A percentile compares a stretch with the other conserved stretches of the same genome.
These are phyloP conservation scores for Rhazya stricta DNA, from an alignment of 257 asterid genomes.

Conservation along the genomic window DNA sequence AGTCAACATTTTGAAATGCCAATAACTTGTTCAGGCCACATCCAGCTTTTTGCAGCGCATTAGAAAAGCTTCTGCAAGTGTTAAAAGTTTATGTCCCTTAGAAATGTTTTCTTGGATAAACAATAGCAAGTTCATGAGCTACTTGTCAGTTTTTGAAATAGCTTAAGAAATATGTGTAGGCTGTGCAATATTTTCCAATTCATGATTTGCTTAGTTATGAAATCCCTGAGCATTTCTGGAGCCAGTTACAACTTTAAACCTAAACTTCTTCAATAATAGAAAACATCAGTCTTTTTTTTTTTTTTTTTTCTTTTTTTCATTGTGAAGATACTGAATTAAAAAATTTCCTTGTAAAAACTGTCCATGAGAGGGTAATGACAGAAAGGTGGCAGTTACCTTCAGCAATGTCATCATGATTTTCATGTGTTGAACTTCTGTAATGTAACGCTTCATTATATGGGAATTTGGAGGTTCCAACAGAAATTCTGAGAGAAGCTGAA, in stretches of 20 bases:
- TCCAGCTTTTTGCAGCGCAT: not conserved
- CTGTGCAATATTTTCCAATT: not conserved
- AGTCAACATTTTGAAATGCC: slow-evolving; percentile 1
- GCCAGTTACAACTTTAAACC: not conserved
- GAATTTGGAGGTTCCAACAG: slow-evolving; percentile 89
- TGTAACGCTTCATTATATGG: slow-evolving; percentile 84
- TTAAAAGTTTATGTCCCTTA: not conserved
- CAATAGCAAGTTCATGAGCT: not conserved
- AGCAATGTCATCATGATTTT: slow-evolving; percentile 91
- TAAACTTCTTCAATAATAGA: not conserved
- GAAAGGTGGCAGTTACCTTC: slow-evolving; percentile 48
- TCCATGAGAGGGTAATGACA: slow-evolving; percentile 16
- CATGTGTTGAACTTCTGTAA: slow-evolving; percentile 76
- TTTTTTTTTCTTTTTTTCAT: no score
- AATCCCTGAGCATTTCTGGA: not conserved
- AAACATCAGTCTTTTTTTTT: not conserved
- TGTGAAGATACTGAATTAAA: not conserved
- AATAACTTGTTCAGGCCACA: not conserved
- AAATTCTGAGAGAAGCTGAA: slow-evolving; percentile 92
- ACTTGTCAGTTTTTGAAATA: not conserved
- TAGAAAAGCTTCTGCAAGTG: not conserved
- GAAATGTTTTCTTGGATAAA: not conserved
- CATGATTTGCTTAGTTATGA: not conserved
- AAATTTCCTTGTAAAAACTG: not conserved
- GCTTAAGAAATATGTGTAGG: not conserved